Base-by-base conservation (phyloP, 805 yeast species). In the Kodamaea jinghongensis region DNA sequence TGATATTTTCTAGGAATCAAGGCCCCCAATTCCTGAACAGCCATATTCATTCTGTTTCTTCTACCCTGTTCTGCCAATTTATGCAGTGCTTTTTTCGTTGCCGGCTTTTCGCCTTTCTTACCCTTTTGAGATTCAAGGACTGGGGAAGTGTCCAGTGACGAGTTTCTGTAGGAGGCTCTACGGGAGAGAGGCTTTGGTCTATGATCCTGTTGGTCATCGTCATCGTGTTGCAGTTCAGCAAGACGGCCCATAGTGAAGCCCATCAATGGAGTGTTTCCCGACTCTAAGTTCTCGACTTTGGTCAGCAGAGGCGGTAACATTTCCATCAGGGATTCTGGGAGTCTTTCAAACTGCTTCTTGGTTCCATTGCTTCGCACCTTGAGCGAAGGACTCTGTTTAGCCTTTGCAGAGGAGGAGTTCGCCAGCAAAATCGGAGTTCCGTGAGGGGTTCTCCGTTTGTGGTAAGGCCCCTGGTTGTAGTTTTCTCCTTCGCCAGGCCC, bases 61-160 rank as follows among this genome's bases (percentile, higher is more conserved):
- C 99, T 74, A 11, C 96, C 98, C 61, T 93, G 97, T 63, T 91
- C 99, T 0, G 99, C 98, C 11, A 87, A 73, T 58, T 91, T 90
- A 61, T 91, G 99, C 30, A 78, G 77, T 2, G 83, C 77, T 51
- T 83, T 81, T 56, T 84, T 83, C 20, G 75, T 70, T 8, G 65
- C 60, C 2, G 77, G 75, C 39, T 67, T 60, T 29, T 63, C 55
- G 12, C 43, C 48, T 30, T 36, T 30, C 13, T 36, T 31, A 10
- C 38, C 41, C 14, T 28, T 31, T 27, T 34, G 35, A 10, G 42
- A 29, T 11, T 34, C 31, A 6, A 41, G 15, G 11, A 30, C 39
- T 11, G 48, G 47, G 36, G 38, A 38, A 3, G 48, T 25, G 6
- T 46, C 50, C 36, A 38, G 44, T 10, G 50, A 46, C 9, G 50